phyloP scores from a whole-genome alignment of 2,329 filamentous ascomycete genomes.

The Diaporthe citriasiana region DNA sequence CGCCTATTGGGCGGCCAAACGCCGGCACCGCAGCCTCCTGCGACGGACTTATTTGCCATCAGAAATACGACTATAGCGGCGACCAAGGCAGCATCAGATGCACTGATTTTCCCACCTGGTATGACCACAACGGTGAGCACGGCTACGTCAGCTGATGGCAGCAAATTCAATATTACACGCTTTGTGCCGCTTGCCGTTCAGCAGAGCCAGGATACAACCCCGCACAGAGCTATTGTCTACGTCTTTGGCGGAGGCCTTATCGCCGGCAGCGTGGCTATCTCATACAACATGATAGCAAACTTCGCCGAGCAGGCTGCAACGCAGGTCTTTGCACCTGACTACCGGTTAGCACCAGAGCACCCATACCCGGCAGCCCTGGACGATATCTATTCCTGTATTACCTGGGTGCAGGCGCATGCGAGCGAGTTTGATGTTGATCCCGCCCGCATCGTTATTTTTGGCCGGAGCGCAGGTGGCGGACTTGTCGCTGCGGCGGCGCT shows the following conservation, averaged over 20 bases:
- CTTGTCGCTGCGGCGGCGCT: constrained; percentile 52
- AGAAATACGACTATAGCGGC: background rate
- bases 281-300: constrained; percentile 41
- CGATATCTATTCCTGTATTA: constrained; percentile 52
- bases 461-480: constrained; percentile 48
- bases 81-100: constrained; percentile 20
- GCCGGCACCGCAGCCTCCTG: background rate
- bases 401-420: constrained; percentile 52
- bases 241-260: constrained; percentile 50
- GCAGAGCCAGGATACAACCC: constrained; percentile 28
- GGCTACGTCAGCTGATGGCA: constrained; percentile 29
- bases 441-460: constrained; percentile 46
- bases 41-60: constrained; percentile 14
- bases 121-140: constrained; percentile 16
- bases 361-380: constrained; percentile 60
- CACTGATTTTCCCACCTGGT: background rate
- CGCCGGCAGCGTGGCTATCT: constrained; percentile 43
- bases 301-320: constrained; percentile 42
- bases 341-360: constrained; percentile 64
- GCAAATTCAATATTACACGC: constrained; percentile 40
- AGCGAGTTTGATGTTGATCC: constrained; percentile 46
- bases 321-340: constrained; percentile 57
- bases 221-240: constrained; percentile 44
- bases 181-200: constrained; percentile 42
- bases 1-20: constrained; percentile 17